These are phyloP conservation scores for Teratosphaeria nubilosa DNA, from an alignment of 2,329 filamentous ascomycete species.

Conservation along the genomic window DNA sequence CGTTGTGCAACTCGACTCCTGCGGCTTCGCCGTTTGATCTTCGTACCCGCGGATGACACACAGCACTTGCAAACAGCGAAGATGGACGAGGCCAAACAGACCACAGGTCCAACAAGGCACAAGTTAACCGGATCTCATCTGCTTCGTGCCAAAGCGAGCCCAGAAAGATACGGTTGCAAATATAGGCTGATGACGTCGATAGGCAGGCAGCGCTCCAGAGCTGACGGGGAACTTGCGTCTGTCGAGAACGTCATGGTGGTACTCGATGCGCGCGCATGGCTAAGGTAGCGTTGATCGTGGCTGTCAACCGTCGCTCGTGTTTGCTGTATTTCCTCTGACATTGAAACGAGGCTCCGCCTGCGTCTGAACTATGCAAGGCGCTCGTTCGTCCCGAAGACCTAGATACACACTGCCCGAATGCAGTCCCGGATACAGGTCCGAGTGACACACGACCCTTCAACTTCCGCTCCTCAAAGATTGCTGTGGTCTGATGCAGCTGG, in stretches of 20 bases:
- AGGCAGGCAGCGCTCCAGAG: neutral
- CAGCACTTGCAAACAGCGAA: neutral
- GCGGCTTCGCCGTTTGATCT: neutral
- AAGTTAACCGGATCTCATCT: neutral
- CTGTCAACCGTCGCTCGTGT: constrained; percentile 5
- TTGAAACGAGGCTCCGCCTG: neutral
- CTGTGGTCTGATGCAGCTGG: neutral
- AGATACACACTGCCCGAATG: constrained; percentile 2
- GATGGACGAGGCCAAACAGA: neutral
- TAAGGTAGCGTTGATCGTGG: constrained; percentile 4
- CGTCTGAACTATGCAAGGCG: constrained; percentile 2
- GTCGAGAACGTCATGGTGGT: constrained; percentile 3
- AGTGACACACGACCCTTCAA: constrained; percentile 2
- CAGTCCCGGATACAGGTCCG: constrained; percentile 8
- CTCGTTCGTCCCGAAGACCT: neutral
- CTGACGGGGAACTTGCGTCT: neutral
- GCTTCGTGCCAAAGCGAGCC: neutral
- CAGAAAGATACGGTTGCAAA: neutral
- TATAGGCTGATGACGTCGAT: neutral
- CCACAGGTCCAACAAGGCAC: constrained; percentile 1
- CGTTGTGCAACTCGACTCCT: neutral
- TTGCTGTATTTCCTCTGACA: constrained; percentile 1
- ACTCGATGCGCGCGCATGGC: constrained; percentile 3
- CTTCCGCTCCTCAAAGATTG: neutral
- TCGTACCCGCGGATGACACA: neutral